Evolutionary conservation across 208 protist species (phyloP), one percentile per base, ranked within the genome.

Genomic region (Vickermania spadyakhi): DNA sequence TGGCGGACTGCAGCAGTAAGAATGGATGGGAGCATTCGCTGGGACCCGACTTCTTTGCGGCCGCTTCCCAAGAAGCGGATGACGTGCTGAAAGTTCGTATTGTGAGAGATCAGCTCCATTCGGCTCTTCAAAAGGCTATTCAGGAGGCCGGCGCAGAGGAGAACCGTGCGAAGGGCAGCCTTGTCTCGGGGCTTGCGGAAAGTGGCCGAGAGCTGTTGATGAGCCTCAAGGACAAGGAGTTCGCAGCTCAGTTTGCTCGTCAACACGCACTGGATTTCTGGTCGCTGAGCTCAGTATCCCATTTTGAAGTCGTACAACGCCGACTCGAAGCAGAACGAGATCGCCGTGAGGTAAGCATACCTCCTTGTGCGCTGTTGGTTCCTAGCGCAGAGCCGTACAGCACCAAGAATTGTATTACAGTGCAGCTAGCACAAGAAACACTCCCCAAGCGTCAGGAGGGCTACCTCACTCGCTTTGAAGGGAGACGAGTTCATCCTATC

Each of bases 1-100:
- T 29, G 5, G 51, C 13, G 11, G 21, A 5, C 25, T 11, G 51
- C 51, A 28, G 21, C 14, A 22, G 51, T 31, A 28, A 28, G 3
- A n/a, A n/a, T n/a, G n/a, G 13, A 3, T 29, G 25, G 57, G 59
- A 4, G 4, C 2, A 1, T 36, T 21, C 65, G 28, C 78, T 81
- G 2, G 87, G 87, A 23, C 79, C 87, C 0, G 62, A 85, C 62
- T 91, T 94, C 54, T 94, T 94, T 58, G 65, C 83, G 1, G 84
- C 79, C 22, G 77, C 89, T n/a, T 70, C 81, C 22, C 75, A 77
- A 18, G 72, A 75, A 7, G 62, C 36, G 52, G 68, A 75, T 2
- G 56, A 59, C 1, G 60, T 26, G 13, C 66, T 91, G 25, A 60
- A 84, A 52, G 50, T 50, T 31, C 50, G 52, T 18, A 7, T 45